Evolutionary conservation across 768 basidiomycete genomes (phyloP), one percentile per base, ranked within the genome.

Genomic region (Serpula lacrymans): DNA sequence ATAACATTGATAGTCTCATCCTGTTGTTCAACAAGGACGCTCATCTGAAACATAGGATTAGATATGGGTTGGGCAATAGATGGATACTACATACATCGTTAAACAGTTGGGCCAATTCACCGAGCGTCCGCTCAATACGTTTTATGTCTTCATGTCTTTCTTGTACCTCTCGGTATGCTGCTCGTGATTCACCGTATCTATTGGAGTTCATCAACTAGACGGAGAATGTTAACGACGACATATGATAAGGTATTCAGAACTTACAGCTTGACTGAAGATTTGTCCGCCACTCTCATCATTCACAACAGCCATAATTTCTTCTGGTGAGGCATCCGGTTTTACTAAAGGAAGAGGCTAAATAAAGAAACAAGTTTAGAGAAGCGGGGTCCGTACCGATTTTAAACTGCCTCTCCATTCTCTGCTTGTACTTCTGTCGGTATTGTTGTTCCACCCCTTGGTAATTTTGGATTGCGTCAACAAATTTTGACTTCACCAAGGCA

Each of bases 51-150:
- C 16, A 40, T 20, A 35, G n/a, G 21, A 44, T 39, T 30, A 34
- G 27, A 5, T 4, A 21, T 21, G 34, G 49, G 28, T 43, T 10
- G 11, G 25, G n/a, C 37, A 31, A 37, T 17, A 30, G 25, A 21
- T 48, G 37, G 28, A 37, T 25, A 14, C 21, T 14, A 49, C 74
- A 18, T 44, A 87, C 88, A 53, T 97, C 93, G 47, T 73, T 78
- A 66, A 94, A 92, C 51, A 97, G 64, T 55, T 90, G 87, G 3
- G 87, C 88, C 35, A 97, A 72, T 60, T 95, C 90, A n/a, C 77
- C 83, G 34, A 95, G 65, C 3, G 92, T 96, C 51, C 77, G 72
- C 60, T 95, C 91, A 57, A 95, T 90, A 59, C 77, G 80, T 49
- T 76, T 74, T 50, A 97, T 77, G 45, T 96, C 91, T 53, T 83